Evolutionary conservation across 169 alveolate species (phyloP), one percentile per base, ranked within the genome.

Genomic region (Cryptosporidium tyzzeri): DNA sequence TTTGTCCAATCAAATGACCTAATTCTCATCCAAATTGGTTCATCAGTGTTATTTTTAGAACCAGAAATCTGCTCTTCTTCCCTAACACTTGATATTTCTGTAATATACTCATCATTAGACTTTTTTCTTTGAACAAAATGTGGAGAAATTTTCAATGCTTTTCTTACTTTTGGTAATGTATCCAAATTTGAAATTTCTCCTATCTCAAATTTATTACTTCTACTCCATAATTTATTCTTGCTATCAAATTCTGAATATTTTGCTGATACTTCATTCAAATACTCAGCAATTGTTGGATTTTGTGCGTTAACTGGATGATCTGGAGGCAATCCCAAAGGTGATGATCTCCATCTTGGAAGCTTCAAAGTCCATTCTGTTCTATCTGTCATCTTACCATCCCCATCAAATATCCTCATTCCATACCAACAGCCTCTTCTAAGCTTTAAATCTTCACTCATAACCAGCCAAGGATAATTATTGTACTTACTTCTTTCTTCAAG

Each of bases 361-460:
- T 80, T 80, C 21, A 59, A 65, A 14, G 89, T 80, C 89, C 89
- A 80, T 31, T 59, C 75, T 3, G 53, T 7, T 62, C 89, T 80
- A 80, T 80, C 74, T n/a, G 89, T 80, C 55, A 29, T 62, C 39
- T 65, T 65, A 4, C 89, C 75, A 41, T 80, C 59, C 3, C 89
- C 89, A 80, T 80, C 89, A 3, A 61, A 44, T 14, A 80, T 61
- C 41, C 89, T 80, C 51, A 80, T 41, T 35, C 89, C 89, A 80
- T 80, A 80, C 89, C 89, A 80, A 65, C 89, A 80, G 14, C 89
- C 89, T 65, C 89, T 80, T 26, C 53, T 59, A n/a, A 80, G 7
- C n/a, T 44, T 26, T 21, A 59, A 26, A 65, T 80, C 89, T 3
- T 80, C 37, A 16, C 44, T 80, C 75, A 65, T 80, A 3, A 80